phyloP scores from a whole-genome alignment of 192 early-diverging fungal species.

The Coemansia sp. region DNA sequence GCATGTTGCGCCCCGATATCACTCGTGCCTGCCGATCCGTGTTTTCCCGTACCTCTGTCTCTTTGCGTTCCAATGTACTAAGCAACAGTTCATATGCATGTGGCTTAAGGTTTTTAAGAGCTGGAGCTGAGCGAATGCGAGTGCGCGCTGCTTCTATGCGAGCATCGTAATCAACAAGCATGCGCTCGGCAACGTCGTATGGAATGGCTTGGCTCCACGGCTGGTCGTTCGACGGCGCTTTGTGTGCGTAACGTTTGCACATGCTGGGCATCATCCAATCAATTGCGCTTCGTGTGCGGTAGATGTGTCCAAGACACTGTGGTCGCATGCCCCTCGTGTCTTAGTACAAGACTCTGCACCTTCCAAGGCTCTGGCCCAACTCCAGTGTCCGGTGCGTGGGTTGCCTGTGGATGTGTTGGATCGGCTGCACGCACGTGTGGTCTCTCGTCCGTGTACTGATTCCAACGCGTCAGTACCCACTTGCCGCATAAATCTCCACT shows the following conservation, averaged over 20 bases:
- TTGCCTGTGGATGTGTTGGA: background rate
- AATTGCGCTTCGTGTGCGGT: background rate
- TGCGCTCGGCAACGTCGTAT: constrained; percentile 7
- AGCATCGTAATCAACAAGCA: constrained; percentile 16
- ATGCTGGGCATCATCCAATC: background rate
- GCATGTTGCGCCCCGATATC: constrained; percentile 24
- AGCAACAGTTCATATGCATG: background rate
- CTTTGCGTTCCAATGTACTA: background rate
- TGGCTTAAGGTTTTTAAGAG: background rate
- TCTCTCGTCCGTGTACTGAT: background rate
- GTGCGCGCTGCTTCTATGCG: background rate
- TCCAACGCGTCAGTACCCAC: background rate
- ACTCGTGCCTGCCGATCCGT: background rate
- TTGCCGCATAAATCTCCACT: background rate
- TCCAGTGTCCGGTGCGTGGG: too few species aligned
- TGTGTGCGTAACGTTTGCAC: background rate
- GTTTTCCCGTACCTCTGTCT: background rate
- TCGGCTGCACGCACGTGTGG: background rate
- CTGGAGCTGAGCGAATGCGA: background rate
- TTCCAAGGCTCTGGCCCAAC: background rate
- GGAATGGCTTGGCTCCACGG: constrained; percentile 32
- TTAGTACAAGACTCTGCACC: background rate
- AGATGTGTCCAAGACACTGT: background rate
- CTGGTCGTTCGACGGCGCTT: constrained; percentile 2
- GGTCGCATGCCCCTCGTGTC: constrained; percentile 3